Base-by-base conservation (phyloP, 345 rosid species). In the Camelina neglecta region DNA sequence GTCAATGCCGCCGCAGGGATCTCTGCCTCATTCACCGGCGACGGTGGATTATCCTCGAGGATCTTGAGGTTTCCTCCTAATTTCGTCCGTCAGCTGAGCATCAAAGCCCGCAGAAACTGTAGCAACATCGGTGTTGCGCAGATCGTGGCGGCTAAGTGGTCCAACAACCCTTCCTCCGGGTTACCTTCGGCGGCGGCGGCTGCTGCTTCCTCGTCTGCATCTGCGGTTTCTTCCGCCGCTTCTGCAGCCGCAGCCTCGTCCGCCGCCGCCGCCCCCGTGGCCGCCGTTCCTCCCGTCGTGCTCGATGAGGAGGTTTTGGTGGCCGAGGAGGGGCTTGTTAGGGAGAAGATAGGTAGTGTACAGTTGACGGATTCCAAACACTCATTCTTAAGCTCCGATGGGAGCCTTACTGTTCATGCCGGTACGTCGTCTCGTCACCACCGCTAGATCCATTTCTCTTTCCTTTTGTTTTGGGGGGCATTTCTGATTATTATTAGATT, bases 91-190 rank as follows among this genome's bases (percentile, higher is more conserved):
- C 99, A 95, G 88, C 92, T 95, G 47, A 90, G 98, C 83, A 86
- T 77, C 60, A 95, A 92, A 90, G 93, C 96, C 48, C 90, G 99
- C 62, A 86, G 99, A 75, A 95, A 95, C 88, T 95, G 97, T 82
- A 87, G 97, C 92, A 95, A 95, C 83, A 95, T 95, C 82, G 99
- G 99, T 53, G 99, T 95, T 55, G 99, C 99, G 16, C 99, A 95
- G 83, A 83, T 95, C 69, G 99, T 90, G 47, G 98, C 99, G 24
- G 99, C 99, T 55, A 86, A 92, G 83, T 95, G 99, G 99, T 81
- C 99, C 6, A 84, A 95, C 86, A 73, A 75, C 73, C 57, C 87
- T 13, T 38, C 83, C 55, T 48, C 92, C 35, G 80, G 83, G 16
- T 72, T 73, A 65, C 80, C 84, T 24, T 38, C 86, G 76, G 82